Evolutionary conservation across 306 rosid genomes (phyloP).

Genomic region (Parietaria judaica): DNA sequence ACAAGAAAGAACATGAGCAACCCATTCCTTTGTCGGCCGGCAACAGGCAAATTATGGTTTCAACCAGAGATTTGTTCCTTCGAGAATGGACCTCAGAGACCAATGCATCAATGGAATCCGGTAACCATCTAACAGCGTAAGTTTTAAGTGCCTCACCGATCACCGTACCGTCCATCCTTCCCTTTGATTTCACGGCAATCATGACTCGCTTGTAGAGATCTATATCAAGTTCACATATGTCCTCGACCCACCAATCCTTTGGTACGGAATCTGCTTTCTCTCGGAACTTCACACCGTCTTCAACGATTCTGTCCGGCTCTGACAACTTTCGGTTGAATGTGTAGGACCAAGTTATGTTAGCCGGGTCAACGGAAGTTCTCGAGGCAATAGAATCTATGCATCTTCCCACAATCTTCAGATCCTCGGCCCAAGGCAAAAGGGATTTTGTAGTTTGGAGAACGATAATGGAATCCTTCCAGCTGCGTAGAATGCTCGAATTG

Average conservation of each 20-base stretch:
- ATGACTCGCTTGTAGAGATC: conserved; percentile 80
- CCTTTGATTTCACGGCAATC: conserved; percentile 79
- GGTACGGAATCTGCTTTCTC: conserved; percentile 62
- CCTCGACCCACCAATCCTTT: conserved; percentile 99
- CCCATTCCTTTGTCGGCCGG: conserved; percentile 57
- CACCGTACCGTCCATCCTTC: conserved; percentile 85
- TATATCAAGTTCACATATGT: conserved; percentile 87
- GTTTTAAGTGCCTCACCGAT: conserved; percentile 91
- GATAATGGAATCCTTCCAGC: conserved; percentile 96
- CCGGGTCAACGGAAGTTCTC: conserved; percentile 80
- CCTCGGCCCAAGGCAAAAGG: conserved; percentile 91
- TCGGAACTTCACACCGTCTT: conserved; percentile 38
- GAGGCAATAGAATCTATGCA: conserved; percentile 94
- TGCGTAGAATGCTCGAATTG: conserved; percentile 79
- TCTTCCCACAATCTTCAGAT: conserved; percentile 80
- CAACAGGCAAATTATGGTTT: conserved; percentile 74
- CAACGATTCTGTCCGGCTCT: conserved; percentile 47
- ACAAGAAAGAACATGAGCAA: conserved; percentile 77
- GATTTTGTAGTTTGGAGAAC: conserved; percentile 86
- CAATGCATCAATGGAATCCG: conserved; percentile 76
- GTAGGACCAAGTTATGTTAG: conserved; percentile 82
- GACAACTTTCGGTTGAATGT: conserved; percentile 67
- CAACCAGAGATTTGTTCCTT: conserved; percentile 73
- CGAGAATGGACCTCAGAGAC: conserved; percentile 60
- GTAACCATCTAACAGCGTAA: conserved; percentile 84